Conservation (phyloP, 1,284 basidiomycete genomes). For the Microbotryum silenes-acaulis region DNA sequence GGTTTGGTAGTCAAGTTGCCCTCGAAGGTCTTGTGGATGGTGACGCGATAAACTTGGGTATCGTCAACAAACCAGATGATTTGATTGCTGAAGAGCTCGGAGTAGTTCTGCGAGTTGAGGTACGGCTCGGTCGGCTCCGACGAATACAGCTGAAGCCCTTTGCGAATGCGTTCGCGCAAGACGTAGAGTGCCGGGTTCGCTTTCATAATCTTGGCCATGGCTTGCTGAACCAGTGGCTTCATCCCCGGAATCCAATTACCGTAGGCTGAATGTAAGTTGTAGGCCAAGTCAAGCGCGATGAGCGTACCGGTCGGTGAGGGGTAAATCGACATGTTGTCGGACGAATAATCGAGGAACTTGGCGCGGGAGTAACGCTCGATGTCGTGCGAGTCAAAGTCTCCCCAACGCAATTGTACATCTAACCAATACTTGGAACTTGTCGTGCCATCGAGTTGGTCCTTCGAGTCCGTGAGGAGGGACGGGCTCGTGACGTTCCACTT, state of each 20-base stretch:
- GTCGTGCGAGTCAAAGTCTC: slow-evolving; percentile 98
- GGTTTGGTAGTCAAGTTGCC: slow-evolving; percentile 99
- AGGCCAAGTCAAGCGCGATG: slow-evolving; percentile 96
- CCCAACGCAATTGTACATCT: slow-evolving; percentile 94
- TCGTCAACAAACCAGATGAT: slow-evolving; percentile 99
- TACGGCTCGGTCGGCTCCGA: slow-evolving; percentile 99
- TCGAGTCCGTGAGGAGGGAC: slow-evolving; percentile 89
- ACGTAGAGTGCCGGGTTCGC: slow-evolving; percentile 98
- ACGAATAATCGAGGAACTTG: slow-evolving; percentile 91
- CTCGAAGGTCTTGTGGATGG: slow-evolving; percentile 99
- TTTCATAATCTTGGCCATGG: slow-evolving; percentile 99
- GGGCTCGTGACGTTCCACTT: slow-evolving; percentile 97
- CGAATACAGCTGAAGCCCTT: slow-evolving; percentile 95
- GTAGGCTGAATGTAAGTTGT: slow-evolving; percentile 98
- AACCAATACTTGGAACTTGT: slow-evolving; percentile 99
- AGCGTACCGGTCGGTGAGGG: slow-evolving; percentile 71
- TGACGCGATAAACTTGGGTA: slow-evolving; percentile 98
- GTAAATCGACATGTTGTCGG: slow-evolving; percentile 39
- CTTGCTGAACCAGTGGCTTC: slow-evolving; percentile 96
- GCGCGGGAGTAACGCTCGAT: slow-evolving; percentile 95
- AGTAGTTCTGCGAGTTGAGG: slow-evolving; percentile 72
- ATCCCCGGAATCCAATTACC: slow-evolving; percentile 99
- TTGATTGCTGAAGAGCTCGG: slow-evolving; percentile 61
- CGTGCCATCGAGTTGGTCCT: slow-evolving; percentile 92
- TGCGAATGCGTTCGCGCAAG: slow-evolving; percentile 93